Evolutionary conservation across 371 early-diverging fungal species (phyloP).

Genomic region (Rhizomucor miehei): DNA sequence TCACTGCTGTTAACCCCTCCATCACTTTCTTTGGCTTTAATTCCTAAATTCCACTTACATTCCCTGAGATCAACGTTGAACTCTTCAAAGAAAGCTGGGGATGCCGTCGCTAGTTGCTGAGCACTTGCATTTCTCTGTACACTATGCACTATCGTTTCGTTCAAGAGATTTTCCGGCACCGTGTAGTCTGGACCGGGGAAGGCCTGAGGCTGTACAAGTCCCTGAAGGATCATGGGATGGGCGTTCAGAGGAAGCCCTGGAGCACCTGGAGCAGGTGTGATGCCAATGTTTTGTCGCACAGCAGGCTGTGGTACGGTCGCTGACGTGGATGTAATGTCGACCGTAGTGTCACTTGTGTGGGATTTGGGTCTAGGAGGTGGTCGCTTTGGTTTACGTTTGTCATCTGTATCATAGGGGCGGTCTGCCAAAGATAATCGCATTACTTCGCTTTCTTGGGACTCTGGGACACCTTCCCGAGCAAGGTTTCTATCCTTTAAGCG

Average conservation of each 20-base stretch:
- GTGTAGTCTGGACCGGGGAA: too few species aligned
- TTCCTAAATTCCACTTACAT: conserved; percentile 5
- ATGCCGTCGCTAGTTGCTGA: conserved; percentile 4
- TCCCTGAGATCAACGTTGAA: conserved; percentile 11
- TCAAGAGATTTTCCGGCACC: background rate
- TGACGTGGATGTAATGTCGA: too few species aligned
- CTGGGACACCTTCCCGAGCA: conserved; percentile 26
- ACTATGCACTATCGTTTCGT: conserved; percentile 2
- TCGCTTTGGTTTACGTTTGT: conserved; percentile 24
- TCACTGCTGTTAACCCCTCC: background rate
- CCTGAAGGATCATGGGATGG: too few species aligned
- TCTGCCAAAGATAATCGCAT: conserved; percentile 21
- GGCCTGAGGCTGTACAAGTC: too few species aligned
- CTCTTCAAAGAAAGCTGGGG: conserved; percentile 10
- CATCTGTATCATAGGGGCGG: conserved; percentile 36
- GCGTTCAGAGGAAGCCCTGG: too few species aligned
- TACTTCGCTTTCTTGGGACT: conserved; percentile 34
- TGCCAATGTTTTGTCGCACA: too few species aligned
- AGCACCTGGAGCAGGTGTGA: too few species aligned
- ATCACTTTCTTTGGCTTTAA: background rate
- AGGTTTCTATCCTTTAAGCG: conserved; percentile 43
- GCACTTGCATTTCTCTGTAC: conserved; percentile 1
- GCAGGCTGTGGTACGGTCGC: too few species aligned
- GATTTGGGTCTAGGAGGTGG: conserved; percentile 17
- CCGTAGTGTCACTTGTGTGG: conserved; percentile 8